Base-by-base conservation (phyloP, 345 rosid species). In the Sisymbrium irio region DNA sequence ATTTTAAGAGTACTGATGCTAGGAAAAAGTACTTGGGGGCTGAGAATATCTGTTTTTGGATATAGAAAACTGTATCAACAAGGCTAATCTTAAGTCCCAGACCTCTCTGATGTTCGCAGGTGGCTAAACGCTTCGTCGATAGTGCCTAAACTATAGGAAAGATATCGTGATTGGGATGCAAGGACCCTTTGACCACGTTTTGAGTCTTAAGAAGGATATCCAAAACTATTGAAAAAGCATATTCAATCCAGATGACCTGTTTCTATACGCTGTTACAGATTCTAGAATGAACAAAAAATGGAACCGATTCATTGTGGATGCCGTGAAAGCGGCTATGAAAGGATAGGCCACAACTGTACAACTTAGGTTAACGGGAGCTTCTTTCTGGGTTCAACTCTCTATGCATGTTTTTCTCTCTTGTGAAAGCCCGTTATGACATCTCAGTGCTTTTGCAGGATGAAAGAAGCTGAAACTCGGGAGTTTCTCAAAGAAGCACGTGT, bases 331-430 rank as follows among this genome's bases (percentile, higher is more conserved):
- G 51, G 93, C 97, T 65, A 80, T 92, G 65, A 85, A 86, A 71
- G 97, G 99, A 77, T 97, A 97, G 30, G 96, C 96, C 32, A 92
- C 98, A 59, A 87, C 88, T 75, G 62, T 95, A 67, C 99, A 95
- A 70, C 73, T 95, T 55, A 90, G 97, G 97, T 95, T 51, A 36
- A 44, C 28, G 45, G 7, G 47, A 59, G 4, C 73, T 35, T 53
- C 54, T 33, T 70, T 19, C 20, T 54, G 45, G 27, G 62, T 55
- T 62, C n/a, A 50, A 60, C 50, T 62, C 27, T 41, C 20, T 50
- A n/a, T n/a, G n/a, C n/a, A 18, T 61, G 32, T 49, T 10, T 9
- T 10, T 28, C 17, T 41, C 44, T 67, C 12, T 35, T 42, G 46
- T 17, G 53, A n/a, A 17, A 71, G 0, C 40, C 45, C 4, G 0